Conservation (phyloP, 345 rosid species). For the Eucalyptus cloeziana region DNA sequence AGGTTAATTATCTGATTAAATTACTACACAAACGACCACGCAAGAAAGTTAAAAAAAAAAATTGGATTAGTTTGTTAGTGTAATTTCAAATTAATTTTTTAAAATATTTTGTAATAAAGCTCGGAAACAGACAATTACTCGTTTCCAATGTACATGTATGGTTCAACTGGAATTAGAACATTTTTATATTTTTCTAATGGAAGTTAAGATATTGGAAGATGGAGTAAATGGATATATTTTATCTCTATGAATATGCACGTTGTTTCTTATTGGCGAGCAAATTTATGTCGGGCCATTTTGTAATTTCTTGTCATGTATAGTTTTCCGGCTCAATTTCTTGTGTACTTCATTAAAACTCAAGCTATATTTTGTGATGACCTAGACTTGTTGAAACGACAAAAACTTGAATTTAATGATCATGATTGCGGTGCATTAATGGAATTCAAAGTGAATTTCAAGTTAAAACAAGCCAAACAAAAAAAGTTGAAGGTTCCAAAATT, state of each 20-base stretch:
- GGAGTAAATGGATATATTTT: not conserved
- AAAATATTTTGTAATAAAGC: not conserved
- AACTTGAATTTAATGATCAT: not conserved
- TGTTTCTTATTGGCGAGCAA: not conserved
- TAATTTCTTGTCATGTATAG: not conserved
- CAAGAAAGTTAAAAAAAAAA: not conserved
- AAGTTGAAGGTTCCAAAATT: not conserved
- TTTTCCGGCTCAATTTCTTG: not conserved
- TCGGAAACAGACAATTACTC: not conserved
- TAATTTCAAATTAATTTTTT: not conserved
- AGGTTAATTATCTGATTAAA: not conserved
- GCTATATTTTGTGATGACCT: not conserved
- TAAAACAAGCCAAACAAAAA: not conserved
- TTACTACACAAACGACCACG: not conserved
- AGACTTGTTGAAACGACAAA: not conserved
- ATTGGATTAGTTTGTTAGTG: not conserved
- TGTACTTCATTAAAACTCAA: not conserved
- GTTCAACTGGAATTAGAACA: not conserved
- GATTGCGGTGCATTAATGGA: not conserved
- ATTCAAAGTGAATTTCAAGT: not conserved
- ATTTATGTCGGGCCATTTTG: not conserved
- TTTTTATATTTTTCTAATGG: not conserved
- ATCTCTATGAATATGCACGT: not conserved
- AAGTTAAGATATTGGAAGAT: not conserved
- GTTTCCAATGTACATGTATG: not conserved